Base-by-base conservation (phyloP, 495 filamentous ascomycete genomes). In the Tetracladium setigerum region DNA sequence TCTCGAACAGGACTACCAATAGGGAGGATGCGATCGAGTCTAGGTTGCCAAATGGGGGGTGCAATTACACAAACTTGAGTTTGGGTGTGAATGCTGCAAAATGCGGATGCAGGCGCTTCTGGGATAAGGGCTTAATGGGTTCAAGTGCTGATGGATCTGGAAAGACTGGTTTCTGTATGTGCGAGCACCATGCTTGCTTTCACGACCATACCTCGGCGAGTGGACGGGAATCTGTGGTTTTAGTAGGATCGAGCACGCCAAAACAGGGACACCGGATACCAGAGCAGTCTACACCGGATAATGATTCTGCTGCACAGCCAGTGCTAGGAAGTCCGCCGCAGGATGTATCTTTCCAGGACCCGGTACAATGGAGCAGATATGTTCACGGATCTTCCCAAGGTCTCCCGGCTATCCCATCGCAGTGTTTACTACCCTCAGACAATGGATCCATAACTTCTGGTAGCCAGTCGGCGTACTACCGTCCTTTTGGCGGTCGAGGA, bases 101-200 rank as follows among this genome's bases (percentile, higher is more conserved):
- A 36, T 86, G 82, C 58, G 82, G 82, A 41, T 86, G 82, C 54
- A 71, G 72, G 47, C 77, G 79, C 15, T 86, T 83, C 66, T 84
- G 78, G 79, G 70, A 71, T 56, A 60, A 69, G 33, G 53, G 46
- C 36, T 36, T 44, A 33, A 41, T 50, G 54, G 50, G 32, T 22
- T 38, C 59, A 14, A 55, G 63, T 42, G 38, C 43, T 35, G 37
- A 52, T 43, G 49, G 61, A 57, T 46, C 33, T 50, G 44, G 57
- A 41, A 56, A 41, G 50, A 60, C 50, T 46, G 59, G 47, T 54
- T 73, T 74, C 62, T 86, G 82, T 67, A 76, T 82, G 66, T 86
- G 82, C 55, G 75, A 73, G 12, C 82, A 86, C 60, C 82, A 86
- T 69, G 82, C 82, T 30, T 86, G 82, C 60, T 85, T 76, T 56